These are phyloP conservation scores for Dillenia turbinata DNA, from an alignment of 164 flowering plant genomes.

Conservation along the genomic window DNA sequence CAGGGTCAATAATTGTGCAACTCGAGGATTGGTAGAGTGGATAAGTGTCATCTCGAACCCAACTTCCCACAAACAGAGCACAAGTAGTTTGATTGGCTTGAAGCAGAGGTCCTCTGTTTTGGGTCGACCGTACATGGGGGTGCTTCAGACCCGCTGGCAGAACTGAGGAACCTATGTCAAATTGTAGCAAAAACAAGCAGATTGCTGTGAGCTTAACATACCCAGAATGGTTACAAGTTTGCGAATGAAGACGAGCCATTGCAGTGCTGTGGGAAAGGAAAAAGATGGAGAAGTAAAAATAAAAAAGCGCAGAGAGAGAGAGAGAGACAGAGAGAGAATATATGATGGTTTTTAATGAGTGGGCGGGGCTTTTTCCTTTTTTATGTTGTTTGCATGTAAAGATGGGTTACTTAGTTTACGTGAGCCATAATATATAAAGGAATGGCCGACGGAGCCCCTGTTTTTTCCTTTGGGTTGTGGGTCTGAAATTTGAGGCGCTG, in stretches of 20 bases:
- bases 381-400: conserved; percentile 7
- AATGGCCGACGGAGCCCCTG: too few species aligned
- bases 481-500: too few species aligned
- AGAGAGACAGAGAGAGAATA: not conserved
- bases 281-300: not conserved
- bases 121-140: conserved; percentile 19
- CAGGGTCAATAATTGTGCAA: conserved; percentile 69
- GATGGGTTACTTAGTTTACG: not conserved
- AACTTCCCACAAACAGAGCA: conserved; percentile 56
- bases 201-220: not conserved
- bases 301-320: not conserved
- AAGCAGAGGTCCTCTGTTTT: conserved; percentile 26
- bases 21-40: conserved; percentile 53
- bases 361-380: not conserved
- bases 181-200: conserved; percentile 10
- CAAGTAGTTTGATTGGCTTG: conserved; percentile 47
- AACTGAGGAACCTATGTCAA: conserved; percentile 27
- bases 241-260: conserved; percentile 1
- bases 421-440: not conserved
- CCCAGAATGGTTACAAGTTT: not conserved
- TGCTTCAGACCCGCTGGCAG: conserved; percentile 30
- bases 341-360: too few species aligned
- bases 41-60: conserved; percentile 69
- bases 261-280: not conserved
- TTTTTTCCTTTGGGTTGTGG: too few species aligned